Percentiles rank a stretch among this genome's conserved stretches.
Evolutionary conservation across 2,329 filamentous ascomycete species (phyloP).

Genomic region (Aspergillus fischeri): DNA sequence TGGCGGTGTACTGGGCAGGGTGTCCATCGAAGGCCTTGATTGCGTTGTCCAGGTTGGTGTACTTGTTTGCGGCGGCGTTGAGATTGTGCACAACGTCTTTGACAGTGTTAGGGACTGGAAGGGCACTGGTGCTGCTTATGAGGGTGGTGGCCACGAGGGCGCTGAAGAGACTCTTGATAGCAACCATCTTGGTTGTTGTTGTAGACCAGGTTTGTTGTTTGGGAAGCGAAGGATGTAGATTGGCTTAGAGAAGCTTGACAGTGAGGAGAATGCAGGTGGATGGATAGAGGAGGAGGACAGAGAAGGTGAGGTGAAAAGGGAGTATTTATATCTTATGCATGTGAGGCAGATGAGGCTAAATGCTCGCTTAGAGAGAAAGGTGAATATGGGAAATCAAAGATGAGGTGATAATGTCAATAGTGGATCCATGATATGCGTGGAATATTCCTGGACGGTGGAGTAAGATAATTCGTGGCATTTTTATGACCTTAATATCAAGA

Average conservation of each 20-base stretch:
- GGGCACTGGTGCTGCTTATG: background rate
- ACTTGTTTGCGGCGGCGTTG: background rate
- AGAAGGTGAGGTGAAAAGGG: background rate
- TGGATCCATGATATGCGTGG: background rate
- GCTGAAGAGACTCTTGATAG: background rate
- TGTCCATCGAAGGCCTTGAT: background rate
- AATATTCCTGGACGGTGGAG: background rate
- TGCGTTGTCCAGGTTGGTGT: background rate
- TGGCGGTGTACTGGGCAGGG: background rate
- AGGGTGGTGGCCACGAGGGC: background rate
- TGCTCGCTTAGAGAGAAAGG: background rate
- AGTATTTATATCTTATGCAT: background rate
- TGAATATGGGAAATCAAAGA: background rate
- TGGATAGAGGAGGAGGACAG: too few species aligned
- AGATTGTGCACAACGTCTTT: background rate
- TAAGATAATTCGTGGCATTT: background rate
- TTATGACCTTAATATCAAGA: background rate
- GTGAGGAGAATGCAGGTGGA: background rate
- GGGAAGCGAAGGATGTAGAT: background rate
- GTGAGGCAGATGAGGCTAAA: background rate
- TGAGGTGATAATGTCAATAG: background rate
- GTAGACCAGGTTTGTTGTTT: background rate
- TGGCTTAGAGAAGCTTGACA: background rate
- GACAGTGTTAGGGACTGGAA: background rate
- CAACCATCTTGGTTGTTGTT: background rate